These are phyloP conservation scores for Scenedesmus sp. DNA, from an alignment of 163 green algal genomes.

Conservation along the genomic window DNA sequence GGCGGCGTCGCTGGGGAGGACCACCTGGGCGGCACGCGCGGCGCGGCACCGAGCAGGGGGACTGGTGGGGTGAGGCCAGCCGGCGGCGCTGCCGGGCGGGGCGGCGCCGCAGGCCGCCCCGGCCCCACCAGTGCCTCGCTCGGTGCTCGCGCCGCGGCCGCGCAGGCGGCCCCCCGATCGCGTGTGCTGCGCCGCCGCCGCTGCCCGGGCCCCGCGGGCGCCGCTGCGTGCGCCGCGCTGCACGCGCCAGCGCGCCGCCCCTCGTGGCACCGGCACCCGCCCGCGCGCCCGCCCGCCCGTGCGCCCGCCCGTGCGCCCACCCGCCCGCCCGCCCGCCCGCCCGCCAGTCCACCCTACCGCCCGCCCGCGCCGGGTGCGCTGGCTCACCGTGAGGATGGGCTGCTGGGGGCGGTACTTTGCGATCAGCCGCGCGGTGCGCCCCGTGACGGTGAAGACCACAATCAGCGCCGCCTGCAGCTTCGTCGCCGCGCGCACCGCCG, in stretches of 20 bases:
- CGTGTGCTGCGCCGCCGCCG: too few species aligned
- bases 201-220: too few species aligned
- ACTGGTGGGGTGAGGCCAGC: constrained; percentile 21
- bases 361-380: too few species aligned
- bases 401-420: constrained; percentile 89
- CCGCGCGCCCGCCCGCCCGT: too few species aligned
- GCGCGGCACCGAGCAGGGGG: constrained; percentile 17
- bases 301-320: too few species aligned
- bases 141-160: too few species aligned
- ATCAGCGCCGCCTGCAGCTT: constrained; percentile 86
- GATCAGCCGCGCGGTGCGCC: constrained; percentile 80
- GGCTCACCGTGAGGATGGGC: constrained; percentile 86
- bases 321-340: too few species aligned
- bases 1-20: constrained; percentile 13
- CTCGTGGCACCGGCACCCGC: too few species aligned
- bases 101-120: not conserved
- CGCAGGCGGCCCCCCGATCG: too few species aligned
- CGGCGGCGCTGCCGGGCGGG: not conserved
- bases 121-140: constrained; percentile 36
- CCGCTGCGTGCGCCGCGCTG: too few species aligned
- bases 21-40: constrained; percentile 16
- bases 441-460: constrained; percentile 89
- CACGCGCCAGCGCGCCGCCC: too few species aligned
- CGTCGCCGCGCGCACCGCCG: constrained; percentile 84
- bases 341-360: too few species aligned